phyloP scores from a whole-genome alignment of 257 asterid species.

The Ocimum tenuiflorum region DNA sequence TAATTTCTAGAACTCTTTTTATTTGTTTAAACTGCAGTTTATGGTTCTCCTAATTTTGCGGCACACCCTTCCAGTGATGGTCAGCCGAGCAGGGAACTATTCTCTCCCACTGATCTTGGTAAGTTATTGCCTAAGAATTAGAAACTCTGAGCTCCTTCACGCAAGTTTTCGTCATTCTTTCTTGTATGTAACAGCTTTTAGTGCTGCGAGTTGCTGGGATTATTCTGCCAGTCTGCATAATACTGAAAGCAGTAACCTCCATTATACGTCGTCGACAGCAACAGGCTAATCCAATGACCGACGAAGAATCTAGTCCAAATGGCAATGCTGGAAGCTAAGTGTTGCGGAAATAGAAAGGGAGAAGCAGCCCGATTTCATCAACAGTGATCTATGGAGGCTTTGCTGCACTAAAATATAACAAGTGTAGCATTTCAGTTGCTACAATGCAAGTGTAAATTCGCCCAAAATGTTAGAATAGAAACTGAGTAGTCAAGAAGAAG shows the following conservation, averaged over 20 bases:
- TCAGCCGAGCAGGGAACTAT: conserved; percentile 54
- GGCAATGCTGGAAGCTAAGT: conserved; percentile 25
- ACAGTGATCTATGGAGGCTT: not conserved
- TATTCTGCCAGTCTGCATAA: conserved; percentile 71
- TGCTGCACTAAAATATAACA: not conserved
- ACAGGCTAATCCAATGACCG: conserved; percentile 42
- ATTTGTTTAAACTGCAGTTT: conserved; percentile 40
- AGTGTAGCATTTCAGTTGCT: not conserved
- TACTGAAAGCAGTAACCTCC: conserved; percentile 66
- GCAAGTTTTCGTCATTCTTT: conserved; percentile 12
- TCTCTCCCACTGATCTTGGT: conserved; percentile 75
- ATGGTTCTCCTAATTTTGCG: conserved; percentile 74
- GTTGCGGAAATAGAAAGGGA: not conserved
- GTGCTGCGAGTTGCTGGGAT: conserved; percentile 66
- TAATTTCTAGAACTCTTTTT: not conserved
- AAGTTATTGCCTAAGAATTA: conserved; percentile 16
- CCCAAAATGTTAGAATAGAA: not conserved
- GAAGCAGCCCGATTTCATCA: not conserved
- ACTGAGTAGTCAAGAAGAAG: not conserved
- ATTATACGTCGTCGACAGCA: conserved; percentile 42
- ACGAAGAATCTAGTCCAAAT: conserved; percentile 38
- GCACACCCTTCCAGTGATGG: conserved; percentile 75
- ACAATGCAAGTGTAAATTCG: conserved; percentile 16
- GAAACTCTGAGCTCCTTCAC: not conserved
- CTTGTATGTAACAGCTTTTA: conserved; percentile 45